Evolutionary conservation across 768 basidiomycete genomes (phyloP).

Genomic region (Boletus sensibilis): DNA sequence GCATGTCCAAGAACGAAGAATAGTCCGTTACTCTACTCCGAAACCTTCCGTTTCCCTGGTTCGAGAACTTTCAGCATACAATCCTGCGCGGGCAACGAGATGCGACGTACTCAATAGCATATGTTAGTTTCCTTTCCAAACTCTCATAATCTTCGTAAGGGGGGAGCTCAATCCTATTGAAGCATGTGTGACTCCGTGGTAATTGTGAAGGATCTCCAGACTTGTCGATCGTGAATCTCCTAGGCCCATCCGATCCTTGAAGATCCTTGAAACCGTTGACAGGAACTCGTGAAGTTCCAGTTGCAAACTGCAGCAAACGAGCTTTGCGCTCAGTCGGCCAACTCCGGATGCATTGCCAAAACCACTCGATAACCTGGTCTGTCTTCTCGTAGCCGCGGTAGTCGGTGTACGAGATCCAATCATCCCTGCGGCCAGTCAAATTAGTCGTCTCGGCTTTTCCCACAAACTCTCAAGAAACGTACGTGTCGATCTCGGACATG

Average conservation of each 20-base stretch:
- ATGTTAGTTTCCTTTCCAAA: conserved; percentile 80
- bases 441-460: neutral
- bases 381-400: conserved; percentile 86
- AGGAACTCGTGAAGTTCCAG: conserved; percentile 79
- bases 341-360: conserved; percentile 88
- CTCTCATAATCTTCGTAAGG: conserved; percentile 88
- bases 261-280: conserved; percentile 95
- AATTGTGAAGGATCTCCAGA: conserved; percentile 85
- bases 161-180: conserved; percentile 86
- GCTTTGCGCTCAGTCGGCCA: conserved; percentile 92
- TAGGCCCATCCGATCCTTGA: conserved; percentile 89
- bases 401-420: conserved; percentile 93
- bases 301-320: conserved; percentile 84
- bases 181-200: conserved; percentile 92
- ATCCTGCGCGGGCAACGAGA: neutral
- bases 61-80: conserved; percentile 6
- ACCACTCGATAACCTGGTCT: conserved; percentile 91
- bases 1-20: conserved; percentile 4
- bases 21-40: conserved; percentile 49
- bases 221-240: conserved; percentile 94
- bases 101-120: conserved; percentile 72
- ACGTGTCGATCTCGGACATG: conserved; percentile 91
- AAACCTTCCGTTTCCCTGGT: conserved; percentile 77
- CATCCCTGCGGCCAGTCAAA: conserved; percentile 50
- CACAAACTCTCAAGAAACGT: conserved; percentile 25